Percentiles rank a stretch among this genome's conserved stretches.
Conservation (phyloP, 176 grass and related monocot species). For the Aegilops longissima region DNA sequence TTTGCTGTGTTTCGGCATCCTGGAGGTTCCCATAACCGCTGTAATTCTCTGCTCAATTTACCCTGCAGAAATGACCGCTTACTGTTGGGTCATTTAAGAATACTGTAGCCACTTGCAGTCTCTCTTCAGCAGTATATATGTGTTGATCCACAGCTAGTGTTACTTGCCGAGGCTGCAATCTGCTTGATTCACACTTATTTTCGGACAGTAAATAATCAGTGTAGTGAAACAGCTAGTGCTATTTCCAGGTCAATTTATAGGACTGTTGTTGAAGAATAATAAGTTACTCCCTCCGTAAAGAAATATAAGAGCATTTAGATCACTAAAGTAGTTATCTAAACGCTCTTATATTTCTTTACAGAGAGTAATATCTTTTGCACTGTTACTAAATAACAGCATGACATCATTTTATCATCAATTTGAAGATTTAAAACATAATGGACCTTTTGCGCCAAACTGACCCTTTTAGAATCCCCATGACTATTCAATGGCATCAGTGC, state of each 20-base stretch:
- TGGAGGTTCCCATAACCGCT: constrained; percentile 41
- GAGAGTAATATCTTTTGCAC: not conserved
- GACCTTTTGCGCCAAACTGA: not conserved
- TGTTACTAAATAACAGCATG: not conserved
- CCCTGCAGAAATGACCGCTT: not conserved
- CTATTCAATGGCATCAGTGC: not conserved
- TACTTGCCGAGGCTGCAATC: not conserved
- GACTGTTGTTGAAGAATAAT: not conserved
- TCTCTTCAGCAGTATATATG: not conserved
- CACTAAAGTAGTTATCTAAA: too few species aligned
- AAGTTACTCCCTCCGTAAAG: not conserved
- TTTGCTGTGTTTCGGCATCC: constrained; percentile 18
- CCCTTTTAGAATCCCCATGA: not conserved
- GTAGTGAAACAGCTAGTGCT: not conserved
- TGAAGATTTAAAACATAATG: not conserved
- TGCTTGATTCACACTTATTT: not conserved
- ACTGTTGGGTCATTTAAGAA: too few species aligned
- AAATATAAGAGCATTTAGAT: too few species aligned
- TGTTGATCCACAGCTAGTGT: not conserved
- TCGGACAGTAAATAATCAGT: not conserved
- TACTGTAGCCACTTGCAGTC: not conserved
- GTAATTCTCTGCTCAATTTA: constrained; percentile 26
- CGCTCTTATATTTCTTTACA: too few species aligned
- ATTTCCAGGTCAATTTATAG: not conserved
- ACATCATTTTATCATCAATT: not conserved